Evolutionary conservation across 768 basidiomycete species (phyloP), one percentile per base, ranked within the genome.

Genomic region (Mrakia gelida): DNA sequence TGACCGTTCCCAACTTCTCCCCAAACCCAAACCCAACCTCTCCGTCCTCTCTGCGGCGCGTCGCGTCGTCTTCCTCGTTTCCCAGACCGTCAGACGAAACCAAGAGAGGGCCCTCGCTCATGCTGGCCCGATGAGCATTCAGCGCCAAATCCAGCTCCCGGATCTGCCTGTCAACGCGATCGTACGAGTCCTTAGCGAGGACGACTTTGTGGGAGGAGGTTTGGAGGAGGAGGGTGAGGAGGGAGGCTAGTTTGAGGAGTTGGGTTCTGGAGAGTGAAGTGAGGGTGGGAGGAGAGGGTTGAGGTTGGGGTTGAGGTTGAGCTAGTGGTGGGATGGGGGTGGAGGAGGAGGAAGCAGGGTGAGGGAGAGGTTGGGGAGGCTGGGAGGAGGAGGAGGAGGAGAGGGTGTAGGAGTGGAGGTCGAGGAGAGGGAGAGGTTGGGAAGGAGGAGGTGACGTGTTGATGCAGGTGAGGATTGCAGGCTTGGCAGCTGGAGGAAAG

Each of bases 201-300:
- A 83, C 83, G 11, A 85, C 82, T 72, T 85, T 85, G 73, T 85
- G 83, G 38, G 84, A 83, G 2, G 82, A 82, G n/a, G 82, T 82
- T 54, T 83, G 30, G 10, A 85, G 77, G 38, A 83, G 82, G 67
- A 80, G 70, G 21, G 81, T 79, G 26, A 85, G 63, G 74, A 79
- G 78, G 9, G 59, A 59, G 59, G 59, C 59, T 26, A 59, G 59
- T 5, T 59, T 26, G 59, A 59, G 59, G 59, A 59, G 59, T 26
- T 59, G 59, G 59, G 23, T 9, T 5, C 5, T 73, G 43, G 32
- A 32, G 45, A 10, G 45, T 2, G 11, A 45, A 10, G 45, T 45
- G 5, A 15, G 15, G 23, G 2, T 52, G 49, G 18, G 63, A 71
- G 45, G 45, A 18, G 32, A 21, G 38, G 61, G 30, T 62, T 65